These are phyloP conservation scores for Pyrenula aspistea DNA, from an alignment of 495 filamentous ascomycete species.

Conservation along the genomic window DNA sequence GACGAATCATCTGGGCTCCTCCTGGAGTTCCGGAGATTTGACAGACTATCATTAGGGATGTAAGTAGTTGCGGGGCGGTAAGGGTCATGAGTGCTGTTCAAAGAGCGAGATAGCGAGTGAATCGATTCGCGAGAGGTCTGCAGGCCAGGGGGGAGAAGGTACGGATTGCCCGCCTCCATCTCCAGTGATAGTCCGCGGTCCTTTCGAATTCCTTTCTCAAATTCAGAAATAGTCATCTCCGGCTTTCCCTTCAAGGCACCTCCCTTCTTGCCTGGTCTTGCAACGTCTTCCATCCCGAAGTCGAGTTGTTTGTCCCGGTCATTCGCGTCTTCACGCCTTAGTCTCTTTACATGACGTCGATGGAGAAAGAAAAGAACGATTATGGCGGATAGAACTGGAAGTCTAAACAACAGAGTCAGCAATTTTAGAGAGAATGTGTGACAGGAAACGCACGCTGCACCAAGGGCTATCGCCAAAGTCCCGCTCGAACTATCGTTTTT, in stretches of 20 bases:
- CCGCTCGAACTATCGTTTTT: background rate
- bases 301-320: constrained; percentile 90
- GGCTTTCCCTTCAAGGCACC: constrained; percentile 31
- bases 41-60: constrained; percentile 42
- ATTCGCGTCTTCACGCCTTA: constrained; percentile 65
- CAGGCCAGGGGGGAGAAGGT: constrained; percentile 73
- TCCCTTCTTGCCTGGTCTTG: constrained; percentile 13
- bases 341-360: constrained; percentile 58
- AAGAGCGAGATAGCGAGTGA: constrained; percentile 65
- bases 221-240: constrained; percentile 27
- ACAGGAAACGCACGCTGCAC: background rate
- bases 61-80: constrained; percentile 63
- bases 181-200: constrained; percentile 71
- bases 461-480: background rate
- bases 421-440: background rate
- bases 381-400: constrained; percentile 26
- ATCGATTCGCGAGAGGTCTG: constrained; percentile 74
- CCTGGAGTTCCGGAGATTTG: constrained; percentile 38
- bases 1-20: constrained; percentile 46
- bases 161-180: constrained; percentile 64
- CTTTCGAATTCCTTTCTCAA: constrained; percentile 38
- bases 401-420: background rate
- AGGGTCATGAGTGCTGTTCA: constrained; percentile 62
- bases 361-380: constrained; percentile 65
- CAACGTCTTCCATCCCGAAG: constrained; percentile 62